Evolutionary conservation across 2,329 filamentous ascomycete species (phyloP).

Genomic region (Phoma sp.): DNA sequence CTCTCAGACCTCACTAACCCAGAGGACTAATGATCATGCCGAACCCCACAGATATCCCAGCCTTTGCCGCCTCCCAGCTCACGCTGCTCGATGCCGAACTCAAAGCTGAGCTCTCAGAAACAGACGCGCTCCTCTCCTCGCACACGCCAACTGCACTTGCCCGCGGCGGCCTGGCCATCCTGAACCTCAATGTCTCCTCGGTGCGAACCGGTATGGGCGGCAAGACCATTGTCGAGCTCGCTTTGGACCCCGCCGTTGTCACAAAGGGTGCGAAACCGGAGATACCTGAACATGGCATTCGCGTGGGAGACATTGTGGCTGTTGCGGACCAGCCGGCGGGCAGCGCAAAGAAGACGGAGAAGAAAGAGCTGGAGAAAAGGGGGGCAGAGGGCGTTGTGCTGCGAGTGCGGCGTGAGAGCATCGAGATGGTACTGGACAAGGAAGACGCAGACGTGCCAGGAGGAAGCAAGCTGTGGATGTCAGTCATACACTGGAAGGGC

Average conservation of each 20-base stretch:
- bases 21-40: conserved; percentile 27
- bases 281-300: conserved; percentile 77
- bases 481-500: conserved; percentile 44
- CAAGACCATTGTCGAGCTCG: conserved; percentile 85
- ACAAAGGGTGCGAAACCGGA: conserved; percentile 57
- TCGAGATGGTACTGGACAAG: conserved; percentile 75
- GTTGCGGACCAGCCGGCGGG: conserved; percentile 78
- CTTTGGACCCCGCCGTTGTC: conserved; percentile 71
- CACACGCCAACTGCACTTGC: conserved; percentile 74
- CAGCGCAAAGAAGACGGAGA: conserved; percentile 73
- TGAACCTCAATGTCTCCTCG: conserved; percentile 75
- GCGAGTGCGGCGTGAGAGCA: conserved; percentile 63
- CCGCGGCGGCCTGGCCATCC: conserved; percentile 79
- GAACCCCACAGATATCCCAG: conserved; percentile 61
- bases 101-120: conserved; percentile 74
- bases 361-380: conserved; percentile 72
- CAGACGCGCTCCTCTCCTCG: conserved; percentile 69
- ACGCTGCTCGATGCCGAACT: conserved; percentile 74
- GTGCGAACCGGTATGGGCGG: conserved; percentile 90
- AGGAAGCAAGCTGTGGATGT: conserved; percentile 68
- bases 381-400: conserved; percentile 76
- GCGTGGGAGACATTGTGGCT: conserved; percentile 79
- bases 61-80: conserved; percentile 76
- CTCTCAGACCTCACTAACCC: conserved; percentile 4
- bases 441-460: conserved; percentile 63